Conservation (phyloP, 768 basidiomycete genomes). For the Lactarius sp. region DNA sequence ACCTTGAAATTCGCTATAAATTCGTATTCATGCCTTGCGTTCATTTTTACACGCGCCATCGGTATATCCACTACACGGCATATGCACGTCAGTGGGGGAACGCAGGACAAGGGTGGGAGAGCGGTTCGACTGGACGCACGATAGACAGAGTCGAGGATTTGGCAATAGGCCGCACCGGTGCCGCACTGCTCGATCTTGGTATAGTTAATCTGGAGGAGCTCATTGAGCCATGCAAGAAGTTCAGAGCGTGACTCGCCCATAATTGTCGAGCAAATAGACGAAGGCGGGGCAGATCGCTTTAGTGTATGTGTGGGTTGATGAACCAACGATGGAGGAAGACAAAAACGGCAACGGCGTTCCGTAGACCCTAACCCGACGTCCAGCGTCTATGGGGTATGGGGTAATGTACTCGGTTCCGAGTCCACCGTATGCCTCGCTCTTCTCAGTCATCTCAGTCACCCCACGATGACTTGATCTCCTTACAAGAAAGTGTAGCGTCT, state of each 20-base stretch:
- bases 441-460: too few relatives aligned
- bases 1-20: constrained; percentile 94
- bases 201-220: constrained; percentile 85
- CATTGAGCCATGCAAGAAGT: constrained; percentile 89
- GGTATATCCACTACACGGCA: constrained; percentile 75
- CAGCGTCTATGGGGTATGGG: too few relatives aligned
- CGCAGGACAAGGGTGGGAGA: background rate
- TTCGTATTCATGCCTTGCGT: constrained; percentile 94
- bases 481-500: too few relatives aligned
- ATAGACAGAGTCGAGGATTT: constrained; percentile 92
- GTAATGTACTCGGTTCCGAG: too few relatives aligned
- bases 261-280: constrained; percentile 13
- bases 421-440: too few relatives aligned
- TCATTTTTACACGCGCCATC: constrained; percentile 91
- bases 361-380: constrained; percentile 12
- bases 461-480: too few relatives aligned
- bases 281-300: constrained; percentile 7
- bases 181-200: constrained; percentile 93
- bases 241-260: constrained; percentile 82
- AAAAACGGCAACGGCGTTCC: background rate
- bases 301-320: background rate
- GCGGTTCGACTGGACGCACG: constrained; percentile 43
- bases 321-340: background rate
- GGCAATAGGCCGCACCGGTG: constrained; percentile 89
- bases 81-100: background rate